Percentiles rank a stretch among this genome's conserved stretches.
phyloP scores from a whole-genome alignment of 345 rosid species.

The Psidium guajava region DNA sequence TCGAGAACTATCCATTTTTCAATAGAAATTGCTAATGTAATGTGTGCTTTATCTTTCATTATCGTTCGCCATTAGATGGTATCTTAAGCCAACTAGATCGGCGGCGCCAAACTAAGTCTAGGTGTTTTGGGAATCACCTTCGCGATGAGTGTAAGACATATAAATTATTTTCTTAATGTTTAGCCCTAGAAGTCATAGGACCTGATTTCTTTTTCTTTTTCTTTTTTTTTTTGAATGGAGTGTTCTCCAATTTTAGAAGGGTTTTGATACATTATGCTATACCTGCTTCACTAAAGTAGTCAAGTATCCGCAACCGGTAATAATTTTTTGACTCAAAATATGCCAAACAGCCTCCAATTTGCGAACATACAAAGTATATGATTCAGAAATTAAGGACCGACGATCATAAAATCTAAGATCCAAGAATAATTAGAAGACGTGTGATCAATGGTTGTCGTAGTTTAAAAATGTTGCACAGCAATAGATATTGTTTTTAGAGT shows the following conservation, averaged over 20 bases:
- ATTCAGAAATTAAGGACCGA: not conserved
- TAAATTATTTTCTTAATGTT: not conserved
- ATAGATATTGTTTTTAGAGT: not conserved
- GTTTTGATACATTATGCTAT: no score
- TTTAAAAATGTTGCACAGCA: not conserved
- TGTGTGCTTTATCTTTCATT: not conserved
- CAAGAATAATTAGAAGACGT: not conserved
- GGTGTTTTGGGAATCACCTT: not conserved
- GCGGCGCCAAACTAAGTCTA: fast-evolving
- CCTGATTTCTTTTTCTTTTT: no score
- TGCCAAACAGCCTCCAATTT: no score
- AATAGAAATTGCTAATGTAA: not conserved
- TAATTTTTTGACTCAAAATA: no score
- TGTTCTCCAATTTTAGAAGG: not conserved
- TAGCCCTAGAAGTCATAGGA: not conserved
- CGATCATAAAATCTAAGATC: not conserved
- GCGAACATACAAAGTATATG: no score
- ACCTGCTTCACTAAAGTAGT: no score
- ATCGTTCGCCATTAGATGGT: not conserved
- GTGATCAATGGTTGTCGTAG: not conserved
- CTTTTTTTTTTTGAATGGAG: not conserved
- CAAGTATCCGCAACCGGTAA: no score
- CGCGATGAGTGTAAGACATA: not conserved
- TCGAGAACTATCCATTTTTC: not conserved
- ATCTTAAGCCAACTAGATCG: not conserved